Conservation (phyloP, 148 eudicot genomes). For the Euryodendron excelsum region DNA sequence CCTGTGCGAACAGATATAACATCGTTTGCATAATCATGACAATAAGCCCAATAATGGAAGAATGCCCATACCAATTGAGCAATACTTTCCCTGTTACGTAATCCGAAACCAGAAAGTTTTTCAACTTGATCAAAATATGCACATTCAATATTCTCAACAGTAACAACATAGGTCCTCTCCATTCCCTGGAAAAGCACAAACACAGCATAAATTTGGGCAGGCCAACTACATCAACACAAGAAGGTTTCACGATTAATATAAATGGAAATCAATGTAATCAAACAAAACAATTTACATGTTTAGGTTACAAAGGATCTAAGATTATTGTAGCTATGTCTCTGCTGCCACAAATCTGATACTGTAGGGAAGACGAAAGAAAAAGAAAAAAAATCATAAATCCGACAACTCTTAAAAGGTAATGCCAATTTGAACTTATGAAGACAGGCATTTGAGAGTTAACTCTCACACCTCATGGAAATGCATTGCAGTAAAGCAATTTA, state of each 20-base stretch:
- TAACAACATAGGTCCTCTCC: conserved; percentile 60
- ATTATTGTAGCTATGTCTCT: neutral
- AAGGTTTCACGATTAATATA: neutral
- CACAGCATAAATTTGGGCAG: neutral
- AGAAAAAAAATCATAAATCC: too few relatives aligned
- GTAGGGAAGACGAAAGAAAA: too few relatives aligned
- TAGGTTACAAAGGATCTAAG: neutral
- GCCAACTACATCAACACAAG: neutral
- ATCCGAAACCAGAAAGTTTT: conserved; percentile 64
- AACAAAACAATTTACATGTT: too few relatives aligned
- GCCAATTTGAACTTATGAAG: too few relatives aligned
- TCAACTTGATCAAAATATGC: conserved; percentile 85
- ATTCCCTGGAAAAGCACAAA: conserved; percentile 51
- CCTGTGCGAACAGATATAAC: conserved; percentile 88
- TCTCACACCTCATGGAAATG: too few relatives aligned
- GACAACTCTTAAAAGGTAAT: too few relatives aligned
- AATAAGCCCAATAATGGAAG: conserved; percentile 92
- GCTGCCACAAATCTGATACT: too few relatives aligned
- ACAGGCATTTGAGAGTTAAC: too few relatives aligned
- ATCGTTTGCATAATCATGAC: conserved; percentile 77
- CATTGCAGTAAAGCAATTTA: neutral
- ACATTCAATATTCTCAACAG: conserved; percentile 63
- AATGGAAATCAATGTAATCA: neutral
- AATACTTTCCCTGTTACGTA: conserved; percentile 65
- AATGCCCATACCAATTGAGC: conserved; percentile 83